Base-by-base conservation (phyloP, 495 filamentous ascomycete genomes). In the Thermothielavioides terrestris region DNA sequence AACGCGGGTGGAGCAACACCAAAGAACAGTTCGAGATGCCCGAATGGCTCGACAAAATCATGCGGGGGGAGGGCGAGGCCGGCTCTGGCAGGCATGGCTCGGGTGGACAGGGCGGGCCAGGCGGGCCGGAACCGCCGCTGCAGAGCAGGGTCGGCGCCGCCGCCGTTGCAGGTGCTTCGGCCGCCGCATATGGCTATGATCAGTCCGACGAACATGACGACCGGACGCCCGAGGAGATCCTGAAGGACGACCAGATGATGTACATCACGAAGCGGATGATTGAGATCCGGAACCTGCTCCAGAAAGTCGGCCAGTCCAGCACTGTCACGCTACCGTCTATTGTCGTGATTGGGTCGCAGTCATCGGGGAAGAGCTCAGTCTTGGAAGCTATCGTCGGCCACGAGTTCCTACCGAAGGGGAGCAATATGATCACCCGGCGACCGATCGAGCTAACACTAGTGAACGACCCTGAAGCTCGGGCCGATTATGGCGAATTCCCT, bases 181-280 rank as follows among this genome's bases (percentile, higher is more conserved):
- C 81, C 18, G 77, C 82, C 11, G 87, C 87, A 3, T 89, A 90
- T 62, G 91, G 83, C 26, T 88, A 86, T 57, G 79, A 85, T 27
- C 69, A 83, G 51, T 75, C 80, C 3, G 73, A 80, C 9, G 89
- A 94, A 22, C 77, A 86, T 25, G 89, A 94, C 57, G 59, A 69
- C 0, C 70, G 85, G 21, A 68, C 68, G 21, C 58, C 62, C 14
- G 79, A 77, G 32, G 76, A 86, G 56, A 69, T 71, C 46, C 86
- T 89, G 4, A 80, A 84, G 59, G 91, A 99, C 61, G 92, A 99
- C 60, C 92, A 99, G 66, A 99, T 99, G 91, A 99, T 99, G 92
- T 73, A 95, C 55, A 73, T 99, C 65, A 99, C 92, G 0, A 90
- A 90, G 70, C 95, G 94, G 68, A 99, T 99, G 92, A 99, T 99